Conservation (phyloP, 345 rosid species). For the Salix brachista region DNA sequence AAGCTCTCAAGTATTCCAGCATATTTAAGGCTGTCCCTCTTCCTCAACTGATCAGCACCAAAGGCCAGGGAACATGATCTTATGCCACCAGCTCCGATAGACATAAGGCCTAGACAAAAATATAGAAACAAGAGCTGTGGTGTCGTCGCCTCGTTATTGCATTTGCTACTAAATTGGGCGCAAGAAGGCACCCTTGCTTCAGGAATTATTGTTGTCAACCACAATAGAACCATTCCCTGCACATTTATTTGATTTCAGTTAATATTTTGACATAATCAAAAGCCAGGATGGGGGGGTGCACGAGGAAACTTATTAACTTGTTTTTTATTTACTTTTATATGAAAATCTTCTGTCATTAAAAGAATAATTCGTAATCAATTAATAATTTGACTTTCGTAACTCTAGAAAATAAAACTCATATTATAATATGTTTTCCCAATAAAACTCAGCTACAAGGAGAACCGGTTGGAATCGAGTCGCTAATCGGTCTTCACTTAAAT, state of each 20-base stretch:
- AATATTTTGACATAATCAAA: too few species aligned
- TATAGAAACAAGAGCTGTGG: constrained; percentile 46
- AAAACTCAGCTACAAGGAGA: too few species aligned
- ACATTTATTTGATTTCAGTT: not conserved
- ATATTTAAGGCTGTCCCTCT: constrained; percentile 43
- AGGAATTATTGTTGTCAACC: constrained; percentile 64
- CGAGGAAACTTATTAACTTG: too few species aligned
- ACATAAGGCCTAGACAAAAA: constrained; percentile 44
- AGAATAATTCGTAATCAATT: too few species aligned
- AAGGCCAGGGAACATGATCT: constrained; percentile 39
- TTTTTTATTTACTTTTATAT: too few species aligned
- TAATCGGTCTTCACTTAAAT: too few species aligned
- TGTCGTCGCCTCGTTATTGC: constrained; percentile 42
- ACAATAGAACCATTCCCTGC: not conserved
- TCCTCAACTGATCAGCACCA: constrained; percentile 43
- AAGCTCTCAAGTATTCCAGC: constrained; percentile 33
- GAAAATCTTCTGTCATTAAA: too few species aligned
- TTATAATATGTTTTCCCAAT: too few species aligned
- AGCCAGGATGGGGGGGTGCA: too few species aligned
- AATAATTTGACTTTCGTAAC: too few species aligned
- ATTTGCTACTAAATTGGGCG: constrained; percentile 18
- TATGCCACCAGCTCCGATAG: constrained; percentile 62
- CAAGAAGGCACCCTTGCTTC: constrained; percentile 52
- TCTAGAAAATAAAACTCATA: too few species aligned
- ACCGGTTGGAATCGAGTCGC: too few species aligned